Percentiles rank a stretch among this genome's conserved stretches.
These are phyloP conservation scores for Fusarium algeriense DNA, from an alignment of 2,329 filamentous ascomycete genomes.

Conservation along the genomic window DNA sequence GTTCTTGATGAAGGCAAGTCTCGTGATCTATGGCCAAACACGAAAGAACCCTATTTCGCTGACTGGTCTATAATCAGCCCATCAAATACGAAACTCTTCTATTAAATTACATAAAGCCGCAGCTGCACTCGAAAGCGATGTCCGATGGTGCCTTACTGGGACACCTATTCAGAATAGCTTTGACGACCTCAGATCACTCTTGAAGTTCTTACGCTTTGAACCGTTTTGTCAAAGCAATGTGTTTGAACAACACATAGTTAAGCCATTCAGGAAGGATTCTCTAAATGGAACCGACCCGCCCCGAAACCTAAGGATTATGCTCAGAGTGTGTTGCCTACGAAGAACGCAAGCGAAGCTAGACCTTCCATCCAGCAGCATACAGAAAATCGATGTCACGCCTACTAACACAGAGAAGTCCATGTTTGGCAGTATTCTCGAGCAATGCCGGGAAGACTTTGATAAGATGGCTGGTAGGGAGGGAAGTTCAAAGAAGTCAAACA, in stretches of 20 bases:
- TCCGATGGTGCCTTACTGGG: accelerated
- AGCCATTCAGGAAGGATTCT: neutral
- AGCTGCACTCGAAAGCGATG: accelerated
- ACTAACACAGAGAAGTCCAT: accelerated
- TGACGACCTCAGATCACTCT: neutral
- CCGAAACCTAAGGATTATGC: neutral
- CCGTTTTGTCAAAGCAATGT: accelerated
- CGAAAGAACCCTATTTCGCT: accelerated
- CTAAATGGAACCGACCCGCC: accelerated
- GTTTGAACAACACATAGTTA: neutral
- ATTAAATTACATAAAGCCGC: accelerated
- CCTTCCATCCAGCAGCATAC: accelerated
- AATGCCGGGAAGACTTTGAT: slow-evolving; percentile 5
- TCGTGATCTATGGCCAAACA: accelerated
- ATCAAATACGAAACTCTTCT: neutral
- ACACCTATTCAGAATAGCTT: slow-evolving; percentile 9
- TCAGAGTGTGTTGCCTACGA: neutral
- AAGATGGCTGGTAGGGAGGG: neutral
- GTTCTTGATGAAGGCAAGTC: neutral
- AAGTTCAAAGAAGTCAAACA: neutral
- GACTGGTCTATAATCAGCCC: accelerated
- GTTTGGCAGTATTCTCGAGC: accelerated
- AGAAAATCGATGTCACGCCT: accelerated
- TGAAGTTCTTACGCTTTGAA: neutral
- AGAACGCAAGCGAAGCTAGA: accelerated